Percentiles rank a stretch among this genome's conserved stretches.
phyloP scores from a whole-genome alignment of 2,329 filamentous ascomycete species.

The Colletotrichum sp. region DNA sequence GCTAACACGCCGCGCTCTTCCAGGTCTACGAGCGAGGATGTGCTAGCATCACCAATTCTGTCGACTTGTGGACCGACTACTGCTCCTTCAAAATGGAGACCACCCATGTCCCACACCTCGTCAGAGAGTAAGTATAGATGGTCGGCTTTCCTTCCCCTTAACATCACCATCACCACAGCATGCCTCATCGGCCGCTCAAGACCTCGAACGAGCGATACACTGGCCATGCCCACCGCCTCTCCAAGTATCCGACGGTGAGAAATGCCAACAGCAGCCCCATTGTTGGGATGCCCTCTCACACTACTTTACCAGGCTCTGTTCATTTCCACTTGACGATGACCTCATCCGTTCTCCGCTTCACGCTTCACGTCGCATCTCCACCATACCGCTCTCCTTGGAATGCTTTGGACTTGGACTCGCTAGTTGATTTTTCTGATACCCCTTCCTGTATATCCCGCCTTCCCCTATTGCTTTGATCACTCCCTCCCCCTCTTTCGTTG shows the following conservation, averaged over 20 bases:
- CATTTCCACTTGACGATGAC: slow-evolving; percentile 44
- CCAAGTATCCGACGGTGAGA: slow-evolving; percentile 69
- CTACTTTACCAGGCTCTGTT: slow-evolving; percentile 66
- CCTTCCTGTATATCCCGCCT: slow-evolving; percentile 65
- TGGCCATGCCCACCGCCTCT: slow-evolving; percentile 37
- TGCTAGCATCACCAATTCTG: slow-evolving; percentile 89
- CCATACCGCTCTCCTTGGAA: slow-evolving; percentile 33
- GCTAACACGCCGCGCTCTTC: background rate
- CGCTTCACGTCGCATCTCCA: slow-evolving; percentile 46
- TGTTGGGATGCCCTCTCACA: slow-evolving; percentile 70
- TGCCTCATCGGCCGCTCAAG: slow-evolving; percentile 42
- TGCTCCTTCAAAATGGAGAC: slow-evolving; percentile 98
- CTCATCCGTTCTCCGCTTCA: slow-evolving; percentile 46
- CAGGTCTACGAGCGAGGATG: slow-evolving; percentile 96
- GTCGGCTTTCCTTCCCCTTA: slow-evolving; percentile 69
- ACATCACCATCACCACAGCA: slow-evolving; percentile 57
- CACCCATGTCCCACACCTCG: slow-evolving; percentile 90
- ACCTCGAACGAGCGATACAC: slow-evolving; percentile 36
- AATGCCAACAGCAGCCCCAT: slow-evolving; percentile 66
- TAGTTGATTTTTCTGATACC: slow-evolving; percentile 57
- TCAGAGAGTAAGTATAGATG: slow-evolving; percentile 97
- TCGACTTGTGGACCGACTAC: slow-evolving; percentile 97
- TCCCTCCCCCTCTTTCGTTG: slow-evolving; percentile 20
- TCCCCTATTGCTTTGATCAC: slow-evolving; percentile 38
- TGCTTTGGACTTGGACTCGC: slow-evolving; percentile 54